These are phyloP conservation scores for Russula dissimulans DNA, from an alignment of 768 basidiomycete species.

Conservation along the genomic window DNA sequence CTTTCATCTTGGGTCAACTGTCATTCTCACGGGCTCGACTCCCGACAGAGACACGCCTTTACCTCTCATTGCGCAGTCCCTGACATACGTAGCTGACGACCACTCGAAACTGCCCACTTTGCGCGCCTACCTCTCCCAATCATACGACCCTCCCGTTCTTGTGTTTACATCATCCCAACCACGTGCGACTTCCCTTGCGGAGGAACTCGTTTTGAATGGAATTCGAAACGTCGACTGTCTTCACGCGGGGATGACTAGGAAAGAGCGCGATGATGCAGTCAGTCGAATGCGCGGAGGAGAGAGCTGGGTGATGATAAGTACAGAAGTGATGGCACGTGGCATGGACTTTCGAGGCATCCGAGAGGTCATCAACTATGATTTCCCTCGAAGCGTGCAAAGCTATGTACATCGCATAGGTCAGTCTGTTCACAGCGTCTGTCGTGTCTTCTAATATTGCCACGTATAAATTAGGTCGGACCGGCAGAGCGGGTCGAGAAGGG, in stretches of 20 bases:
- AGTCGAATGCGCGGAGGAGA: slow-evolving; percentile 79
- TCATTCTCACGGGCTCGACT: background rate
- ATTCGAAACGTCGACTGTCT: slow-evolving; percentile 79
- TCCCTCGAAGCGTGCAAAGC: slow-evolving; percentile 90
- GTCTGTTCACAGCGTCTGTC: slow-evolving; percentile 10
- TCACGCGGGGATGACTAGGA: slow-evolving; percentile 82
- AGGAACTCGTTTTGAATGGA: slow-evolving; percentile 72
- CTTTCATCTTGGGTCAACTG: background rate
- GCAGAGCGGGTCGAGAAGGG: slow-evolving; percentile 85
- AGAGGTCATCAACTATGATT: slow-evolving; percentile 96
- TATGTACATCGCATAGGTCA: slow-evolving; percentile 92
- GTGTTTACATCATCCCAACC: slow-evolving; percentile 89
- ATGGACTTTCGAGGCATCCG: slow-evolving; percentile 95
- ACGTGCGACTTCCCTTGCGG: slow-evolving; percentile 67
- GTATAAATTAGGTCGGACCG: slow-evolving; percentile 66
- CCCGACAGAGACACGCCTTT: slow-evolving; percentile 79
- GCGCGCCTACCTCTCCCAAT: slow-evolving; percentile 65
- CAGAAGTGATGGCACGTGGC: slow-evolving; percentile 95
- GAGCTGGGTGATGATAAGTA: slow-evolving; percentile 93
- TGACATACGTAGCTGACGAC: slow-evolving; percentile 90
- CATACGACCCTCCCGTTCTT: slow-evolving; percentile 84
- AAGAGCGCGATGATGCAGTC: slow-evolving; percentile 81
- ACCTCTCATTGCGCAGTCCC: slow-evolving; percentile 77
- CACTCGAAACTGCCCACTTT: slow-evolving; percentile 90
- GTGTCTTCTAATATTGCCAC: background rate